Base-by-base conservation (phyloP, 495 filamentous ascomycete genomes). In the Penicillium steckii region DNA sequence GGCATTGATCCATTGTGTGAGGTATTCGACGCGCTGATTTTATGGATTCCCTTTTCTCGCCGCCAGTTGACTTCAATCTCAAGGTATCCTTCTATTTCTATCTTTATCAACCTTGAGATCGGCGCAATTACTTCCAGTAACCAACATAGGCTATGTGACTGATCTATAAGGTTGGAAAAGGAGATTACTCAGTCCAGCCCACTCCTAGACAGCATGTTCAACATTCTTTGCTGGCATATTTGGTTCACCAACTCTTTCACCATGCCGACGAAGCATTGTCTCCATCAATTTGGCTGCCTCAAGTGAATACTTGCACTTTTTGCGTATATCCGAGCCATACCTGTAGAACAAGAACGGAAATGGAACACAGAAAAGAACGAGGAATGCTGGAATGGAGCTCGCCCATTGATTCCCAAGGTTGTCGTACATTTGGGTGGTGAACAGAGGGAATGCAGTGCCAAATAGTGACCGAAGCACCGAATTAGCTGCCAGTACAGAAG, bases 151-250 rank as follows among this genome's bases (percentile, higher is more conserved):
- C n/a, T n/a, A n/a, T n/a, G n/a, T n/a, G n/a, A n/a, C n/a, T n/a
- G n/a, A n/a, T n/a, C n/a, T n/a, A n/a, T n/a, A n/a, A n/a, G n/a
- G n/a, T n/a, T n/a, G n/a, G n/a, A n/a, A n/a, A n/a, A n/a, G n/a
- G n/a, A n/a, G n/a, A n/a, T n/a, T n/a, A n/a, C n/a, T n/a, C n/a
- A n/a, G n/a, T n/a, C n/a, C n/a, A n/a, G n/a, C n/a, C n/a, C n/a
- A n/a, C n/a, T n/a, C n/a, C 29, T 32, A 32, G n/a, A 43, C 40
- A 43, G 21, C n/a, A 17, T 43, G 23, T 43, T 43, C 40, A 43
- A 22, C 40, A 8, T 43, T 43, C 18, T 1, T 43, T 15, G 22
- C 40, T 15, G 21, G 17, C 17, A 2, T n/a, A 43, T 43, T 25
- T 43, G 40, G 23, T 2, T 23, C 23, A 43, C 0, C 19, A 22